Base-by-base conservation (phyloP, 2,329 filamentous ascomycete genomes). In the Neospermospora avenae region DNA sequence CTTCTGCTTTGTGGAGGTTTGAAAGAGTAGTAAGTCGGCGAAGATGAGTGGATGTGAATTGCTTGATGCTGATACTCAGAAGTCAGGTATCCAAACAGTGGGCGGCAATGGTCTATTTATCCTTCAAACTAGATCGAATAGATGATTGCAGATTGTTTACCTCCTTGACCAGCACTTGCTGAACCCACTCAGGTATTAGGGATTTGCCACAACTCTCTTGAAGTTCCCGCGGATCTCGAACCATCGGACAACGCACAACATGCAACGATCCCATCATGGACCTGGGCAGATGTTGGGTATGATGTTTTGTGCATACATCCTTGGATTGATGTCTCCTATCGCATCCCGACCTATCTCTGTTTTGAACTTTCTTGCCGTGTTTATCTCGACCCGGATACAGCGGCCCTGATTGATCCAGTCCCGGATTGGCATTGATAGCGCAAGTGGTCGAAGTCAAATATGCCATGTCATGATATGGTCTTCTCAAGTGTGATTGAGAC, bases 191-290 rank as follows among this genome's bases (percentile, higher is more conserved):
- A 16, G 58, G 39, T 42, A 56, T 25, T 16, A 59, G 58, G 35
- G 41, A 57, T 61, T n/a, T 59, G 34, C 16, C 46, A 58, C 46
- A 8, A 48, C 24, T 58, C 20, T 18, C 20, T 31, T 53, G 34
- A 58, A 55, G 60, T 58, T 55, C 55, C 60, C 57, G n/a, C 55
- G 52, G 28, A 34, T 62, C 56, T 64, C 56, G 55, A 66, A 37
- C 59, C 65, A 67, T 64, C 61, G 66, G 59, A 67, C 68, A 62
- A 69, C 60, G 62, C 63, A 70, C 61, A 63, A 63, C 25, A 59
- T 68, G 64, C 67, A 68, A 58, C 54, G 55, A 60, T 58, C 58
- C 53, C 45, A 62, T 64, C 55, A 58, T 48, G 55, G 53, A 57
- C 51, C 42, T 55, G 41, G 51, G 35, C 42, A 45, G n/a, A 49